Evolutionary conservation across 1,284 basidiomycete species (phyloP).

Genomic region (Coniophora puteana): DNA sequence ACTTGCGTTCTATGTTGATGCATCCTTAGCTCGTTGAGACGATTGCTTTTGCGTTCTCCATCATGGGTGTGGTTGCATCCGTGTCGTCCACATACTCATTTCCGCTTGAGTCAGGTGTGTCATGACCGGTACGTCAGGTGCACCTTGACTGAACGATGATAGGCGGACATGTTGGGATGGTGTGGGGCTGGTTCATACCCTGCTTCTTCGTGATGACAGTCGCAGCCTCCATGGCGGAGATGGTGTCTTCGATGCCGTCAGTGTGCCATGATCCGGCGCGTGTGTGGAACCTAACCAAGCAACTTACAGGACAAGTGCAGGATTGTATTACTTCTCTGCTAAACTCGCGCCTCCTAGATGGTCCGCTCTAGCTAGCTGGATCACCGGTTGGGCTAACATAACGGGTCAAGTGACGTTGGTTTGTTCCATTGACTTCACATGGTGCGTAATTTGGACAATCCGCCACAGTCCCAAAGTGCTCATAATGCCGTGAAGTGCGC

Average conservation of each 20-base stretch:
- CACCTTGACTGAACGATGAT: constrained; percentile 5
- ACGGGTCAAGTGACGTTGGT: constrained; percentile 61
- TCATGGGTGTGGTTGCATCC: constrained; percentile 72
- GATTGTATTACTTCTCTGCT: constrained; percentile 72
- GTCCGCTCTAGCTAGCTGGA: constrained; percentile 65
- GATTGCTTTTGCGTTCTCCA: constrained; percentile 67
- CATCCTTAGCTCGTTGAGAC: constrained; percentile 52
- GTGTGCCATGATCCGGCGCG: constrained; percentile 19
- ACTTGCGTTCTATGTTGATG: neutral
- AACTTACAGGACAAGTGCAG: constrained; percentile 54
- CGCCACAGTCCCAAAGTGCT: neutral
- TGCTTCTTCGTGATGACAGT: constrained; percentile 64
- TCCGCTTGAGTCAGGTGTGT: constrained; percentile 53
- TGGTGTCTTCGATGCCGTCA: constrained; percentile 74
- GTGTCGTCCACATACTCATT: constrained; percentile 67
- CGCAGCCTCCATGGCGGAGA: constrained; percentile 68
- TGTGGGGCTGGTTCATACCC: constrained; percentile 77
- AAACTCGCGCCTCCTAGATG: constrained; percentile 60
- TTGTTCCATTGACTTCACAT: constrained; percentile 73
- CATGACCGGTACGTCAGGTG: neutral
- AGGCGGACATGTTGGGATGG: constrained; percentile 75
- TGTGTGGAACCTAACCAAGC: constrained; percentile 3
- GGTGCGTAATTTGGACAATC: constrained; percentile 30
- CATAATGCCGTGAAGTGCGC: constrained; percentile 38
- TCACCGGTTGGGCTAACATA: constrained; percentile 57